Percentiles rank a stretch among this genome's conserved stretches.
phyloP scores from a whole-genome alignment of 2,329 filamentous ascomycete genomes.

The Trichoderma sp. region DNA sequence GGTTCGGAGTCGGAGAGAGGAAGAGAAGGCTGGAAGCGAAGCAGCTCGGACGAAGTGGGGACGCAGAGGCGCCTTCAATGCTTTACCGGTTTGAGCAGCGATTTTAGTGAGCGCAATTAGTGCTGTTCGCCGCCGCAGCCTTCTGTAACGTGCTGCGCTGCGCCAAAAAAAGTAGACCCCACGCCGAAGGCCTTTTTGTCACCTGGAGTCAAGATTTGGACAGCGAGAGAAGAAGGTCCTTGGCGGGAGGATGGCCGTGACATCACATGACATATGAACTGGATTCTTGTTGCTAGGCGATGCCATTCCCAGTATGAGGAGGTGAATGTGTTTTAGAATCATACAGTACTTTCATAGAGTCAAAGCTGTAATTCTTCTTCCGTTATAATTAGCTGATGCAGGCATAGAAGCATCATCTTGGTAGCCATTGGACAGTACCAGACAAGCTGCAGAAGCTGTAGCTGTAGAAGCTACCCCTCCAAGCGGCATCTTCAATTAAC shows the following conservation, averaged over 20 bases:
- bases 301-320: background rate
- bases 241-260: conserved; percentile 7
- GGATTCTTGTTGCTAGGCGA: background rate
- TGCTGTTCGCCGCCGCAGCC: background rate
- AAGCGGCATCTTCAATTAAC: background rate
- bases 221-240: conserved; percentile 6
- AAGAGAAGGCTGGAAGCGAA: conserved; percentile 20
- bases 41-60: conserved; percentile 17
- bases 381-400: background rate
- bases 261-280: conserved; percentile 17
- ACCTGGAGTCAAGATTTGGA: conserved; percentile 22
- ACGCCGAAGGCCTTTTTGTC: conserved; percentile 5
- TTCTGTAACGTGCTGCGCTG: conserved; percentile 4
- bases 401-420: background rate
- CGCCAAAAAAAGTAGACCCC: conserved; percentile 21
- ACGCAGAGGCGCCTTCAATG: background rate
- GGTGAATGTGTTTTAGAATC: background rate
- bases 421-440: background rate
- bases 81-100: conserved; percentile 1
- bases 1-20: conserved; percentile 13
- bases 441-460: background rate
- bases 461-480: conserved; percentile 23
- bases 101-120: background rate
- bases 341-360: background rate
- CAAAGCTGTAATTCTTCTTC: background rate